Evolutionary conservation across 805 yeast genomes (phyloP).

Genomic region (Saturnispora besseyi): DNA sequence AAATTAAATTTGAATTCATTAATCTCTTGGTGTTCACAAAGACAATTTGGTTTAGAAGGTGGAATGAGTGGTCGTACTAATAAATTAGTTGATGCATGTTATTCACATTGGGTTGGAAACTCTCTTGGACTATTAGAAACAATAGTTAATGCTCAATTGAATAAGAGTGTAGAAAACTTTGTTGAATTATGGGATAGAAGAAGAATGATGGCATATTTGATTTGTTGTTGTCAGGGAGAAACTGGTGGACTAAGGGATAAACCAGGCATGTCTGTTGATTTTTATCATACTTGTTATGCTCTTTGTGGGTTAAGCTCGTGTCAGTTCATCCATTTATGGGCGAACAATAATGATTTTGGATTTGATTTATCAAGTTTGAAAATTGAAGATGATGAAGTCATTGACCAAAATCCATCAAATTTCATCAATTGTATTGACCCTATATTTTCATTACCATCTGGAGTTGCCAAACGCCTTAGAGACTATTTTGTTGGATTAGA

Average conservation of each 20-base stretch:
- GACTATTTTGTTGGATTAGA: background rate
- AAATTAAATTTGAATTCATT: conserved; percentile 38
- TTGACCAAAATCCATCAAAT: conserved; percentile 16
- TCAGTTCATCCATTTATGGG: conserved; percentile 33
- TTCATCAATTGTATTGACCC: conserved; percentile 39
- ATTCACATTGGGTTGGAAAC: conserved; percentile 93
- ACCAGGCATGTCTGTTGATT: conserved; percentile 74
- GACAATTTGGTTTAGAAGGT: conserved; percentile 71
- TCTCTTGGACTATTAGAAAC: conserved; percentile 54
- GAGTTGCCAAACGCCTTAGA: conserved; percentile 21
- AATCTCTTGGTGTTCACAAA: conserved; percentile 55
- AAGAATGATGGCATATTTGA: conserved; percentile 54
- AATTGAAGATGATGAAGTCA: conserved; percentile 14
- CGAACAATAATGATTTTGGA: conserved; percentile 12
- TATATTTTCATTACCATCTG: conserved; percentile 46
- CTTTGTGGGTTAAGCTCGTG: conserved; percentile 63
- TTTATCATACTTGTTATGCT: conserved; percentile 85
- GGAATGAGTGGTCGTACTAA: conserved; percentile 88
- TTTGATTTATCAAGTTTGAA: conserved; percentile 17
- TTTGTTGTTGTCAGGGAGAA: conserved; percentile 64
- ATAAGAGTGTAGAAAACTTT: background rate
- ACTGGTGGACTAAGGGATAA: conserved; percentile 71
- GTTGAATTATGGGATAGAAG: conserved; percentile 38
- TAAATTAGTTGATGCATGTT: conserved; percentile 93
- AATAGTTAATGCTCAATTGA: conserved; percentile 40